Evolutionary conservation across 2,329 filamentous ascomycete species (phyloP).

Genomic region (Drechslera avenae): DNA sequence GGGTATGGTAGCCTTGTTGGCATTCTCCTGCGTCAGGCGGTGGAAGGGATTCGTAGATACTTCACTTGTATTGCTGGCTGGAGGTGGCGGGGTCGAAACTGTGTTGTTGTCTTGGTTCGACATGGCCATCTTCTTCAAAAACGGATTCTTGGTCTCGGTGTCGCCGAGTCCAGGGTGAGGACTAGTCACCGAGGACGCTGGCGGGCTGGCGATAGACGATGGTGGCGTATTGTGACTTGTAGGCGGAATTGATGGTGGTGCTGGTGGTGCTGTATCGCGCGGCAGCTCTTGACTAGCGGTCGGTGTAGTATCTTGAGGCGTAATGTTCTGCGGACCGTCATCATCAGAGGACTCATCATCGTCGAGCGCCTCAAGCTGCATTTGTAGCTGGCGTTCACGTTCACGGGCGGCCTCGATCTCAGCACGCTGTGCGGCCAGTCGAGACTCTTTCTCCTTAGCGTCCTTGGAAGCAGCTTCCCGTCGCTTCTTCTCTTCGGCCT

Average conservation of each 20-base stretch:
- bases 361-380: conserved; percentile 79
- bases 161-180: conserved; percentile 61
- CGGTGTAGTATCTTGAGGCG: conserved; percentile 64
- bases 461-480: conserved; percentile 88
- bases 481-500: conserved; percentile 91
- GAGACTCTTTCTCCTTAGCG: conserved; percentile 84
- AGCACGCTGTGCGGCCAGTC: conserved; percentile 80
- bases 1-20: conserved; percentile 52
- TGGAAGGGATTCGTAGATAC: conserved; percentile 92
- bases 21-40: conserved; percentile 72
- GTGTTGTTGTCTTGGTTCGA: conserved; percentile 60
- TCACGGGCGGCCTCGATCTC: conserved; percentile 92
- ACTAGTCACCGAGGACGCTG: conserved; percentile 57
- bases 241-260: conserved; percentile 51
- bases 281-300: conserved; percentile 62
- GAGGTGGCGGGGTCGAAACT: conserved; percentile 48
- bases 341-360: conserved; percentile 73
- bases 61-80: conserved; percentile 50
- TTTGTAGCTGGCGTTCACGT: conserved; percentile 85
- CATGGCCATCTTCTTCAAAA: conserved; percentile 86
- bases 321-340: conserved; percentile 74
- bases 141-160: conserved; percentile 89
- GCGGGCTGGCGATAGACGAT: conserved; percentile 52
- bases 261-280: conserved; percentile 52
- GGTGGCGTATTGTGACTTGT: conserved; percentile 52